A percentile compares a stretch with the other conserved stretches of the same genome.
Conservation (phyloP, 306 rosid species). For the Vigna nakashimae region DNA sequence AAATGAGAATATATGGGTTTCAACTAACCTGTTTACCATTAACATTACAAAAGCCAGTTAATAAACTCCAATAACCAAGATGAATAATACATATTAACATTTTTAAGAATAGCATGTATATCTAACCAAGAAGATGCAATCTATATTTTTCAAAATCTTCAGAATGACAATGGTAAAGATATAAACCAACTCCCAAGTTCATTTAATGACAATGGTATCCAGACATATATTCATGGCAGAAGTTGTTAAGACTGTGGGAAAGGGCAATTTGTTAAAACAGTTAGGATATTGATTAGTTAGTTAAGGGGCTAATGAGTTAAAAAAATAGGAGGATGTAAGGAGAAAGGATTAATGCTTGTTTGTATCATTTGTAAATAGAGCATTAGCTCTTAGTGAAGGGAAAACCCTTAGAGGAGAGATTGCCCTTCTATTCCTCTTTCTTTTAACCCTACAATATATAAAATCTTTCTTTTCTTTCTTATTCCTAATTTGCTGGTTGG, state of each 20-base stretch:
- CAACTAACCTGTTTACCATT: constrained; percentile 83
- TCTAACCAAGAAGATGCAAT: constrained; percentile 30
- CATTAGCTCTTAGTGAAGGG: neutral
- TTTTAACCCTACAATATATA: neutral
- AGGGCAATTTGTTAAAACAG: neutral
- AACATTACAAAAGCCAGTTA: constrained; percentile 48
- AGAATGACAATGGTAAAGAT: constrained; percentile 25
- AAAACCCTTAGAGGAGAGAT: neutral
- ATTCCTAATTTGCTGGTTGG: neutral
- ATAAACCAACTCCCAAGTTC: constrained; percentile 24
- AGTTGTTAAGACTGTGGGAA: neutral
- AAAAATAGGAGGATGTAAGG: neutral
- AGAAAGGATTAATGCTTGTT: neutral
- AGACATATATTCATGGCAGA: constrained; percentile 1
- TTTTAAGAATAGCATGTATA: constrained; percentile 18
- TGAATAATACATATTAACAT: constrained; percentile 35
- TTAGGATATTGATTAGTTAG: neutral
- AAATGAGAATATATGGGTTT: constrained; percentile 97
- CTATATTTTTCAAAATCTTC: constrained; percentile 31
- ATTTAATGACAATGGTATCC: constrained; percentile 29
- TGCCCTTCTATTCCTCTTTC: neutral
- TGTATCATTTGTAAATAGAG: neutral
- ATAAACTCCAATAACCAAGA: constrained; percentile 37
- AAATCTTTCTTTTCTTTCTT: neutral
- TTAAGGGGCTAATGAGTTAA: neutral